These are phyloP conservation scores for Mucor circinelloides DNA, from an alignment of 371 early-diverging fungal genomes.

Conservation along the genomic window DNA sequence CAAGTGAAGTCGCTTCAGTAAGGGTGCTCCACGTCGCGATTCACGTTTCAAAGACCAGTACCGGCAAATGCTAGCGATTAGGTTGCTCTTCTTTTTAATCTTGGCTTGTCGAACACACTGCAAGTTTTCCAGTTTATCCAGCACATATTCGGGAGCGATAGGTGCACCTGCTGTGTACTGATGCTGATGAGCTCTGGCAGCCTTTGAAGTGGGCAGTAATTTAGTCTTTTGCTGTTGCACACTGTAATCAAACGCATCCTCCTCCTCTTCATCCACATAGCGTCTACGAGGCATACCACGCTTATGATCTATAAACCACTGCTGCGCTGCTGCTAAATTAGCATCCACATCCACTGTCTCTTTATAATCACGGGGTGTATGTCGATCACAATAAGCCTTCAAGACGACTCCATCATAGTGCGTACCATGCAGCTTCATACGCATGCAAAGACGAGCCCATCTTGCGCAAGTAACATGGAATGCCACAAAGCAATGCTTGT, in stretches of 20 bases:
- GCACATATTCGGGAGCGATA: constrained; percentile 70
- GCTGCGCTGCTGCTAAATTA: constrained; percentile 41
- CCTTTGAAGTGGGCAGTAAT: constrained; percentile 50
- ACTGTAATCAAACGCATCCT: constrained; percentile 2
- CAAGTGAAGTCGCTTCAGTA: constrained; percentile 92
- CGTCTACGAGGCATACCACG: constrained; percentile 32
- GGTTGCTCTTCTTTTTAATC: constrained; percentile 51
- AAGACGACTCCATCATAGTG: constrained; percentile 60
- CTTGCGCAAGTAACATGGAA: constrained; percentile 97
- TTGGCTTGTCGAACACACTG: constrained; percentile 45
- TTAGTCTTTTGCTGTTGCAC: constrained; percentile 26
- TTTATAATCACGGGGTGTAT: constrained; percentile 75
- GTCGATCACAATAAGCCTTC: constrained; percentile 81
- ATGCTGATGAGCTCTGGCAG: constrained; percentile 65
- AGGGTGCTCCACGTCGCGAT: constrained; percentile 85
- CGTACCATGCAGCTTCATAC: constrained; percentile 62
- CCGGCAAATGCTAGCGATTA: constrained; percentile 72
- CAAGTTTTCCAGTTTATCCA: constrained; percentile 61
- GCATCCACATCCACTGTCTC: constrained; percentile 58
- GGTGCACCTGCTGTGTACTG: constrained; percentile 63
- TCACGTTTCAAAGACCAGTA: constrained; percentile 96
- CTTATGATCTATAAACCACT: constrained; percentile 16
- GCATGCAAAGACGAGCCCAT: constrained; percentile 86
- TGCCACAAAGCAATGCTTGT: constrained; percentile 84
- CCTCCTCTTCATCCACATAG: constrained; percentile 42